Conservation (phyloP, 768 basidiomycete genomes). For the Termitomyces sp. region DNA sequence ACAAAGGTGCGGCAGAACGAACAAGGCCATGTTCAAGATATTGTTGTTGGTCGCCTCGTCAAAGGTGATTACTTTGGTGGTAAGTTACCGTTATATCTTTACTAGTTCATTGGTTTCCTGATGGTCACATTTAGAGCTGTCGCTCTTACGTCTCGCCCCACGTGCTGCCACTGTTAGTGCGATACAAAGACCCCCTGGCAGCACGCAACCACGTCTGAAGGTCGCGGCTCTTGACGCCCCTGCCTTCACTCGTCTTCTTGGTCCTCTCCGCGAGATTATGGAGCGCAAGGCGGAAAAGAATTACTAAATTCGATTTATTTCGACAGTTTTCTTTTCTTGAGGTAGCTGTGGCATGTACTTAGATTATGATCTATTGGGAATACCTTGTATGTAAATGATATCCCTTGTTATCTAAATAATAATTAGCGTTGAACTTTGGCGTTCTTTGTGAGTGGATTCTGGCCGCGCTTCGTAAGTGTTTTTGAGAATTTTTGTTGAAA, state of each 20-base stretch:
- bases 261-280: conserved; percentile 91
- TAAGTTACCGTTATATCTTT: conserved; percentile 30
- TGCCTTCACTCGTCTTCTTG: conserved; percentile 91
- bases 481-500: not conserved
- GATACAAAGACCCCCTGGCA: conserved; percentile 42
- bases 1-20: conserved; percentile 67
- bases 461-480: too few species aligned
- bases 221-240: conserved; percentile 92
- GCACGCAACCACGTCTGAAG: conserved; percentile 63
- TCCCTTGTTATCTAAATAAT: conserved; percentile 2
- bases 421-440: not conserved
- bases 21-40: conserved; percentile 55
- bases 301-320: conserved; percentile 29
- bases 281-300: conserved; percentile 81
- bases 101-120: not conserved
- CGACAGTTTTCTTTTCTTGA: conserved; percentile 24
- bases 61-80: conserved; percentile 99
- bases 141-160: conserved; percentile 82
- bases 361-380: conserved; percentile 6
- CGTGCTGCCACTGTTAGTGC: conserved; percentile 98
- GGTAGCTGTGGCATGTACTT: not conserved
- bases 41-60: conserved; percentile 69
- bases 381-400: conserved; percentile 13
- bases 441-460: not conserved
- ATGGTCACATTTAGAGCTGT: conserved; percentile 61